Conservation (phyloP, 139 green algal genomes). For the Mychonastes homosphaera region DNA sequence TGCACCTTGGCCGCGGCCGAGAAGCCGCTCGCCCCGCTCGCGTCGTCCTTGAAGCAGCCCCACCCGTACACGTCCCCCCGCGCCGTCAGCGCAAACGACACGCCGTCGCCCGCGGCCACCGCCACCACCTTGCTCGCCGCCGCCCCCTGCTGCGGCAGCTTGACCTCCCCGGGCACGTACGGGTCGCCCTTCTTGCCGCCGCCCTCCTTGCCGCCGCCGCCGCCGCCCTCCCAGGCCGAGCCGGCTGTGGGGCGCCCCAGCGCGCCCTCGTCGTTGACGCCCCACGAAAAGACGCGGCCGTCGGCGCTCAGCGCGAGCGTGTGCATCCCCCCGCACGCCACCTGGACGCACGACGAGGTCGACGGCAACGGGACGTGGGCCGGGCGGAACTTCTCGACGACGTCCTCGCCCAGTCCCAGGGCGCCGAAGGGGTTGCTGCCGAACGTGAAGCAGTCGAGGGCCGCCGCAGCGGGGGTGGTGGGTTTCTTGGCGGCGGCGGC, state of each 20-base stretch:
- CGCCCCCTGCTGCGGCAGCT: slow-evolving; percentile 2
- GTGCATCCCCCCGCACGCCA: slow-evolving; percentile 83
- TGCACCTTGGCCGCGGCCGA: slow-evolving; percentile 23
- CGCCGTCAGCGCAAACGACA: slow-evolving; percentile 59
- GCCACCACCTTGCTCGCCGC: slow-evolving; percentile 43
- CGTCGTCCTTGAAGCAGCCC: slow-evolving; percentile 71
- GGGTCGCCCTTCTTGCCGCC: slow-evolving; percentile 16
- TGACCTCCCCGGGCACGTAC: slow-evolving; percentile 1
- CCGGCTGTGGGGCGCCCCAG: slow-evolving; percentile 55
- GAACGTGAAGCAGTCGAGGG: slow-evolving; percentile 27
- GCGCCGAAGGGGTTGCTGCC: slow-evolving; percentile 39
- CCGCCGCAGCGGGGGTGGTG: not conserved
- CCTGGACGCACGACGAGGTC: slow-evolving; percentile 16
- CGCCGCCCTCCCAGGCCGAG: slow-evolving; percentile 15
- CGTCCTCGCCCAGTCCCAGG: slow-evolving; percentile 33
- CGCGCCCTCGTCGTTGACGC: slow-evolving; percentile 87
- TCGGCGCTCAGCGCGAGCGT: slow-evolving; percentile 53
- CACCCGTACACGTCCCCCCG: slow-evolving; percentile 69
- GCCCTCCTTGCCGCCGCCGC: slow-evolving; percentile 6
- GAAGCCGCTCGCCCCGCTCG: slow-evolving; percentile 64
- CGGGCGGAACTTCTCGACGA: slow-evolving; percentile 18
- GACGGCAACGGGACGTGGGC: not conserved
- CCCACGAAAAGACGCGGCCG: slow-evolving; percentile 60
- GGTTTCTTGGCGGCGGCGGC: slow-evolving; percentile 1
- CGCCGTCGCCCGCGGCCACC: slow-evolving; percentile 66